A percentile compares a stretch with the other conserved stretches of the same genome.
Evolutionary conservation across 192 early-diverging fungal species (phyloP).

Genomic region (Kappamyces sp.): DNA sequence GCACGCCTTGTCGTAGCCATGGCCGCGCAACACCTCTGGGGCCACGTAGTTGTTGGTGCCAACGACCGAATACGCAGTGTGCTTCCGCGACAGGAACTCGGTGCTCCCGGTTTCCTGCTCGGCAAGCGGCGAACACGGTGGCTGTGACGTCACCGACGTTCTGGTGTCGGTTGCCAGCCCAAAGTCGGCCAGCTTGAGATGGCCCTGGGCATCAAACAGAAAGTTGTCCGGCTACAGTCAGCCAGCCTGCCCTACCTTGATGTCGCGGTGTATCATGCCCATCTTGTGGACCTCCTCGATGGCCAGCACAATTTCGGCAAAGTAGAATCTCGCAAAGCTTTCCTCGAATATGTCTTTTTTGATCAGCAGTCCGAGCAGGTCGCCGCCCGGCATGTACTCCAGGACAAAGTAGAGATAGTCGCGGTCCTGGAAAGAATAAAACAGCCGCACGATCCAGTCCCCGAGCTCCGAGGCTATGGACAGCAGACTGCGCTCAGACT

Average conservation of each 20-base stretch:
- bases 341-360: conserved; percentile 47
- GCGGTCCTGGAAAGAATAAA: conserved; percentile 45
- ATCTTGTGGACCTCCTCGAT: conserved; percentile 50
- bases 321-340: conserved; percentile 38
- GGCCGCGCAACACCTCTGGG: conserved; percentile 43
- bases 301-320: conserved; percentile 42
- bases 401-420: conserved; percentile 51
- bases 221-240: conserved; percentile 61
- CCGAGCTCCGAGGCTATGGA: conserved; percentile 27
- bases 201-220: conserved; percentile 58
- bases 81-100: conserved; percentile 15
- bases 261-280: conserved; percentile 52
- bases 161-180: conserved; percentile 61
- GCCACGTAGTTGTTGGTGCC: conserved; percentile 54
- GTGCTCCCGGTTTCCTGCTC: conserved; percentile 27
- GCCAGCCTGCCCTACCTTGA: conserved; percentile 42
- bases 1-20: conserved; percentile 53
- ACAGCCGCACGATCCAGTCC: conserved; percentile 45
- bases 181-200: conserved; percentile 65
- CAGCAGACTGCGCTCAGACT: conserved; percentile 41
- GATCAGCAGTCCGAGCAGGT: conserved; percentile 39
- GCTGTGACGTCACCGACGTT: conserved; percentile 57
- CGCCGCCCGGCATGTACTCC: conserved; percentile 49
- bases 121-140: conserved; percentile 30
- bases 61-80: conserved; percentile 40